These are phyloP conservation scores for Leishmania lainsoni DNA, from an alignment of 208 protist genomes.

Conservation along the genomic window DNA sequence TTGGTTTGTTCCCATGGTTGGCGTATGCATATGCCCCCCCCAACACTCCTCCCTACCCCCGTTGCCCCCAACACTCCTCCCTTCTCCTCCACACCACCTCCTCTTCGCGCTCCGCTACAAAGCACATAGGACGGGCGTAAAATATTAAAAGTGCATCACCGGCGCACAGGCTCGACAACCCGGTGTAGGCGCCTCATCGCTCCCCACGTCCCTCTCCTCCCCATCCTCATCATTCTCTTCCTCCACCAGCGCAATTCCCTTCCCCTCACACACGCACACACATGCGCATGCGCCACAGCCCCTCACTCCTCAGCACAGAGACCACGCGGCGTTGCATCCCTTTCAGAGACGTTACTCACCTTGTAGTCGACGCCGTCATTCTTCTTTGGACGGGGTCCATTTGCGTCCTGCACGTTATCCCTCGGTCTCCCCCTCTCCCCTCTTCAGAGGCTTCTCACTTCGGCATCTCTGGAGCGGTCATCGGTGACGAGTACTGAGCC, in stretches of 20 bases:
- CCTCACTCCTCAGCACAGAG: not conserved
- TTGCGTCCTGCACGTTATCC: not conserved
- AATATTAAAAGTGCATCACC: not conserved
- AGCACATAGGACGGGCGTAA: not conserved
- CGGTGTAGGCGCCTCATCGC: not conserved
- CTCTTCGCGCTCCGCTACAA: not conserved
- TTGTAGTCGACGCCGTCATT: not conserved
- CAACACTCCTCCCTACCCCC: not conserved
- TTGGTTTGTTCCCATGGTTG: not conserved
- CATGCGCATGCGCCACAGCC: not conserved
- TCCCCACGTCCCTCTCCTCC: not conserved
- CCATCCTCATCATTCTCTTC: not conserved
- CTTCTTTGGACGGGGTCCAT: not conserved
- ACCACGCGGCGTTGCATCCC: not conserved
- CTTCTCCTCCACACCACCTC: not conserved
- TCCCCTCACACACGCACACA: not conserved
- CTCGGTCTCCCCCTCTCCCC: not conserved
- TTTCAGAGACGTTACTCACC: not conserved
- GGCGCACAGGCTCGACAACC: not conserved
- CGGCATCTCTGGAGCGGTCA: conserved; percentile 6
- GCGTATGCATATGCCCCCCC: not conserved
- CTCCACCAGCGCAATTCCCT: not conserved
- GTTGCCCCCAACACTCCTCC: not conserved
- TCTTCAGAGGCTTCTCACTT: not conserved
- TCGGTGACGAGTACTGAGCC: not conserved